These are phyloP conservation scores for Alternaria arborescens DNA, from an alignment of 2,329 filamentous ascomycete species.

Conservation along the genomic window DNA sequence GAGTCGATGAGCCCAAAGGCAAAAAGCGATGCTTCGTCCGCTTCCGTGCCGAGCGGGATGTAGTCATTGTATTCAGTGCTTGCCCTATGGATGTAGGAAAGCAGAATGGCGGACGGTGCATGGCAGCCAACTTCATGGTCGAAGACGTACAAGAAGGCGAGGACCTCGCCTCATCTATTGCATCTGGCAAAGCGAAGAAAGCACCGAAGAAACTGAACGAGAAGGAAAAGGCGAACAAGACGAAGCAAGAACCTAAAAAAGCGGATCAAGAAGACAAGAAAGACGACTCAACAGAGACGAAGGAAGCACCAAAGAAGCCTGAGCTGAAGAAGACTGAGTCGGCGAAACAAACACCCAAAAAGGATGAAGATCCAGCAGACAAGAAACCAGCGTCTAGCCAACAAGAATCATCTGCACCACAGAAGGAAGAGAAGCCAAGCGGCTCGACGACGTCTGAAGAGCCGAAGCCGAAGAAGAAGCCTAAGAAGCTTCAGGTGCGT, in stretches of 20 bases:
- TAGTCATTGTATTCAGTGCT: slow-evolving; percentile 50
- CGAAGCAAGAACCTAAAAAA: slow-evolving; percentile 20
- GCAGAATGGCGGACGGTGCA: slow-evolving; percentile 49
- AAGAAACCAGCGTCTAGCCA: slow-evolving; percentile 1
- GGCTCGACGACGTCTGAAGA: slow-evolving; percentile 9
- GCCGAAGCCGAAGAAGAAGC: slow-evolving; percentile 47
- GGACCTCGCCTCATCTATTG: slow-evolving; percentile 28
- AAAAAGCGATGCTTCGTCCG: slow-evolving; percentile 48
- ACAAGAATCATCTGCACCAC: neutral
- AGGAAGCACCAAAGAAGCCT: slow-evolving; percentile 5
- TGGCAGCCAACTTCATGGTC: slow-evolving; percentile 53
- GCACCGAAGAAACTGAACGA: slow-evolving; percentile 28
- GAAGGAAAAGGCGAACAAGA: slow-evolving; percentile 23
- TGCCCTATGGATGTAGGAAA: slow-evolving; percentile 50
- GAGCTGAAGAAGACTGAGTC: neutral
- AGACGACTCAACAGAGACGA: slow-evolving; percentile 4
- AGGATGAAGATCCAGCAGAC: slow-evolving; percentile 11
- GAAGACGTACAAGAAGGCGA: slow-evolving; percentile 41
- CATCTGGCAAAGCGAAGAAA: slow-evolving; percentile 27
- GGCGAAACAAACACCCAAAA: slow-evolving; percentile 13
- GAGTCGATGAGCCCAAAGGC: slow-evolving; percentile 43
- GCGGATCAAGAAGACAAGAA: slow-evolving; percentile 8
- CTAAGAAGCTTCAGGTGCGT: slow-evolving; percentile 49
- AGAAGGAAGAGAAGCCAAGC: slow-evolving; percentile 9
- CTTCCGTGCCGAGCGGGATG: slow-evolving; percentile 48